Conservation (phyloP, 139 green algal genomes). For the Edaphochlamys debaryana region DNA sequence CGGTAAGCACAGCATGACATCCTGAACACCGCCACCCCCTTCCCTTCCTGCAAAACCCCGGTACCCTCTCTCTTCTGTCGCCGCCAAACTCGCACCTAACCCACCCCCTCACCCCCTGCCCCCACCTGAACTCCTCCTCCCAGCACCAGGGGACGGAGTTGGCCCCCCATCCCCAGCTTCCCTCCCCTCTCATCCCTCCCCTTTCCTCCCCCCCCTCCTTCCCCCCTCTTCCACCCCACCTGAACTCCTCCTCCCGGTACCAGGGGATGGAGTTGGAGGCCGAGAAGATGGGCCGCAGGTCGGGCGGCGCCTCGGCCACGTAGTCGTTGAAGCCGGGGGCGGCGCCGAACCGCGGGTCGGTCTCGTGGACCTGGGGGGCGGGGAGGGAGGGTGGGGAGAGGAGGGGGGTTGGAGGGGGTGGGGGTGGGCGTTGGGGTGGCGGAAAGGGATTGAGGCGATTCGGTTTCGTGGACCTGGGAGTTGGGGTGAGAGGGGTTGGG, state of each 20-base stretch:
- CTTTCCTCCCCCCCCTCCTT: background rate
- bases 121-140: constrained; percentile 40
- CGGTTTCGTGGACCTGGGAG: too few species aligned
- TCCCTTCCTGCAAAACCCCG: too few species aligned
- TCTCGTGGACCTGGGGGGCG: constrained; percentile 29
- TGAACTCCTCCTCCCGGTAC: constrained; percentile 45
- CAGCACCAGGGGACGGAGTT: constrained; percentile 41
- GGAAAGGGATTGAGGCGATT: too few species aligned
- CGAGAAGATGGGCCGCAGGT: constrained; percentile 20
- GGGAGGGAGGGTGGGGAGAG: background rate
- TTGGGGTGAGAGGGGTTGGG: too few species aligned
- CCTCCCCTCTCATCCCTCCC: background rate
- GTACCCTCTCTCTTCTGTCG: too few species aligned
- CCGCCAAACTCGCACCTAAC: too few species aligned
- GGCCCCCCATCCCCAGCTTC: constrained; percentile 3
- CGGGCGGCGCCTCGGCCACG: constrained; percentile 15
- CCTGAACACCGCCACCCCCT: too few species aligned
- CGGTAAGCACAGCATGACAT: too few species aligned
- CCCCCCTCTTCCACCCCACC: background rate
- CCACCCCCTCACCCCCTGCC: background rate
- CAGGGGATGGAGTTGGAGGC: constrained; percentile 37
- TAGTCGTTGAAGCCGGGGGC: constrained; percentile 28
- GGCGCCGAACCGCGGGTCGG: constrained; percentile 33
- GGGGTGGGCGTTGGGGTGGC: background rate
- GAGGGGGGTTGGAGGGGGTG: too few species aligned